Evolutionary conservation across 2,329 filamentous ascomycete species (phyloP), one percentile per base, ranked within the genome.

Genomic region (Cytospora mali): DNA sequence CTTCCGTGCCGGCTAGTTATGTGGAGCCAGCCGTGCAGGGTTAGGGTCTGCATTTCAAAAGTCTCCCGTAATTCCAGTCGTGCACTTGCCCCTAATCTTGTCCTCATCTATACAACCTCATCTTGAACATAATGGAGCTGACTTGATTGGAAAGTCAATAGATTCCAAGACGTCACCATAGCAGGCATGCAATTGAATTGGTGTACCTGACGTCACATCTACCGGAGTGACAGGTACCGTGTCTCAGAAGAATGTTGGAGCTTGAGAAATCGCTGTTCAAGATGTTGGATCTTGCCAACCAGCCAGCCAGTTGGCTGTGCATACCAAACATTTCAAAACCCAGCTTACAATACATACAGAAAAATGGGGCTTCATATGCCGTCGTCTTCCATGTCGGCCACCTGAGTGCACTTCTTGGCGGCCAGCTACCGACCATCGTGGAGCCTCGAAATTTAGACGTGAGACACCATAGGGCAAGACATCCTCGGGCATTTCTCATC

Each of bases 321-420:
- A 31, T n/a, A 11, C 6, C 29, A 18, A n/a, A 5, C 14, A 7
- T 6, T 7, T 18, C 4, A 2, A 11, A n/a, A 18, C n/a, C 4
- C 9, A 39, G 35, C 35, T 18, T 39, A 39, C 1, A 31, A 11
- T 11, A 31, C 9, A 31, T 31, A 31, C 29, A 11, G 29, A 31
- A 39, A n/a, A 39, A 39, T 39, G 35, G 35, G 16, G 9, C 16
- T 4, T 39, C 14, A n/a, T 4, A 13, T 16, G 13, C 33, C 14
- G 4, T 18, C 33, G 18, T 35, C 13, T 4, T 35, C 13, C 10
- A 35, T 16, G 18, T 4, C 33, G 14, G 14, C 35, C 35, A 39
- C 35, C 57, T 53, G 28, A 49, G 33, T 49, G 18, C 13, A n/a
- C 23, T 50, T 42, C 31, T 53, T 50, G 31, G 49, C 57, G 49